Conservation (phyloP, 208 protist species). For the Strigomonas culicis region DNA sequence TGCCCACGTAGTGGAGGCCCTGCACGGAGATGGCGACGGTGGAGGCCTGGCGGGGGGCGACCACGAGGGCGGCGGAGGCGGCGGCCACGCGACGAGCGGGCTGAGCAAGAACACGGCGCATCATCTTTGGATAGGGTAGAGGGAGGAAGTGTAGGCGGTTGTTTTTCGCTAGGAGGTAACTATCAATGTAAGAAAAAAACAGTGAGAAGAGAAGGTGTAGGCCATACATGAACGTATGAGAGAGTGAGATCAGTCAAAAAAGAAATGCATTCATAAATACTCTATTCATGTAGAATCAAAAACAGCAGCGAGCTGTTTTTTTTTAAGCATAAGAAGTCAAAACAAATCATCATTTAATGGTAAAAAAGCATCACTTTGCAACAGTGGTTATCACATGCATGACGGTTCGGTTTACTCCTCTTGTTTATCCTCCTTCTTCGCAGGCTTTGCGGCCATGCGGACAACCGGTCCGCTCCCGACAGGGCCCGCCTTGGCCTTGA, state of each 20-base stretch:
- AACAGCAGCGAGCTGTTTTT: no score
- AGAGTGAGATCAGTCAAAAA: no score
- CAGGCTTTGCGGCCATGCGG: constrained; percentile 62
- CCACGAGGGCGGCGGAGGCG: constrained; percentile 31
- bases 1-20: constrained; percentile 91
- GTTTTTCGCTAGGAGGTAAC: background rate
- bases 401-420: background rate
- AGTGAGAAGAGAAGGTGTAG: background rate
- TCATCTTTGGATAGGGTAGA: no score
- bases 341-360: no score
- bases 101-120: constrained; percentile 76
- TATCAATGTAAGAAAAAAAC: background rate
- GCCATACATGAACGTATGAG: no score
- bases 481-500: constrained; percentile 29
- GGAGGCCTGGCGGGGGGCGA: constrained; percentile 57
- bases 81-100: constrained; percentile 44
- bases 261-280: background rate
- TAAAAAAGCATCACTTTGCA: no score
- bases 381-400: no score
- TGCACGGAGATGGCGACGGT: constrained; percentile 87
- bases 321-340: no score
- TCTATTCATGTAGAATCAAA: no score
- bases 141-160: no score
- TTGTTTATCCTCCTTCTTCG: constrained; percentile 12
- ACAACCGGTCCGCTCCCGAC: no score